Evolutionary conservation across 73 alveolate species (phyloP).

Genomic region (Paramecium sexaurelia): DNA sequence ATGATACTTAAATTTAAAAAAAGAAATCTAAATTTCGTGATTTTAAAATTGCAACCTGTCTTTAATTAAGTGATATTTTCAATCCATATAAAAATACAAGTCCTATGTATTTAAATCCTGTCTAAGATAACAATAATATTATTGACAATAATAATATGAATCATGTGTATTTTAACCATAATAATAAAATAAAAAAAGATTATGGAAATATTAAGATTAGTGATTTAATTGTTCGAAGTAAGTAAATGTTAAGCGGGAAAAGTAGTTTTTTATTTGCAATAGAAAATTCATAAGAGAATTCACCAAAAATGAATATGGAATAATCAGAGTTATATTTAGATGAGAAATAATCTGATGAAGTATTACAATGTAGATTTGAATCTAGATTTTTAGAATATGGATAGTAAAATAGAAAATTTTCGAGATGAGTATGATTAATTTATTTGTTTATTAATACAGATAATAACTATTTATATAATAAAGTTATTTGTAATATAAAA

Average conservation of each 20-base stretch:
- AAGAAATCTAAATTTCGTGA: neutral
- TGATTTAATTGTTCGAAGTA: neutral
- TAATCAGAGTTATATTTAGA: neutral
- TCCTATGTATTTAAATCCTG: neutral
- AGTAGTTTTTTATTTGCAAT: conserved; percentile 27
- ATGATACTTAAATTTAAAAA: neutral
- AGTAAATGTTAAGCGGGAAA: neutral
- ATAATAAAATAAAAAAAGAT: neutral
- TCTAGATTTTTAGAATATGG: neutral
- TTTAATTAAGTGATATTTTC: neutral
- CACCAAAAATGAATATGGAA: neutral
- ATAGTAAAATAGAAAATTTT: neutral
- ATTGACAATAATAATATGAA: neutral
- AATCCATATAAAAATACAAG: neutral
- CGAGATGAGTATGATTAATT: neutral
- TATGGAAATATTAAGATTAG: neutral
- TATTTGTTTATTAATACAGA: neutral
- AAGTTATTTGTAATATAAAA: neutral
- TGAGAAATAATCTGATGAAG: neutral
- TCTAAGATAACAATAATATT: neutral
- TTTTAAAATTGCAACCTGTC: neutral
- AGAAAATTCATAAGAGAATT: neutral
- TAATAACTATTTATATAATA: neutral
- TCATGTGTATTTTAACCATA: neutral
- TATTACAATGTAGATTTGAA: neutral